Conservation (phyloP, 331 rosid species). For the Malus hybrid region DNA sequence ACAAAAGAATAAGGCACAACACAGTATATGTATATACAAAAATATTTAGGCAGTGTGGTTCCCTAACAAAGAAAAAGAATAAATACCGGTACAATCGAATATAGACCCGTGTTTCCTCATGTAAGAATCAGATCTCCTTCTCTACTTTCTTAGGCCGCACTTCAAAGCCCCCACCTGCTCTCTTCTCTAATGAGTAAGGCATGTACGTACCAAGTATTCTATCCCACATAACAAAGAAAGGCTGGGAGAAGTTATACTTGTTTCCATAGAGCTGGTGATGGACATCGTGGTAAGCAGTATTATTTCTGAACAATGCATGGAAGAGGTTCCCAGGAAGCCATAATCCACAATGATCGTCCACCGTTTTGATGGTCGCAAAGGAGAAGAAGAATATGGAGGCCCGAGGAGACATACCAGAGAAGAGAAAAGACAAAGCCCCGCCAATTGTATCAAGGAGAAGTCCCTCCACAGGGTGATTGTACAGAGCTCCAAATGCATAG, state of each 20-base stretch:
- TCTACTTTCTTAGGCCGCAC: constrained; percentile 46
- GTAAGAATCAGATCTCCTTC: constrained; percentile 52
- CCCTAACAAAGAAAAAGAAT: constrained; percentile 16
- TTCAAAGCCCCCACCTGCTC: constrained; percentile 79
- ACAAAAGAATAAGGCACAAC: constrained; percentile 29
- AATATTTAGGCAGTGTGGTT: constrained; percentile 33
- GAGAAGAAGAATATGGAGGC: constrained; percentile 92
- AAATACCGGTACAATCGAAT: constrained; percentile 42
- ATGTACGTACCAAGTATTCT: constrained; percentile 74
- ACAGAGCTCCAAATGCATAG: constrained; percentile 86
- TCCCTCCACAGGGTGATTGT: constrained; percentile 93
- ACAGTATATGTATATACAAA: constrained; percentile 44
- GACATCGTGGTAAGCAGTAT: constrained; percentile 87
- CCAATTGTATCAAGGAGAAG: constrained; percentile 90
- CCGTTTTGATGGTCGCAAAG: constrained; percentile 90
- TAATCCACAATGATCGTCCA: constrained; percentile 94
- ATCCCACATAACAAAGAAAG: constrained; percentile 92
- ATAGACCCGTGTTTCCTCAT: constrained; percentile 25
- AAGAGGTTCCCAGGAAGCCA: constrained; percentile 90
- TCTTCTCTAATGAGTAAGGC: constrained; percentile 85
- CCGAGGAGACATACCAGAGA: constrained; percentile 89
- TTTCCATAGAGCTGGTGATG: constrained; percentile 95
- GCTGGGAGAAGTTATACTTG: constrained; percentile 93
- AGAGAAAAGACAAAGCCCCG: constrained; percentile 84
- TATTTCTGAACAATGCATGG: constrained; percentile 75